Percentiles rank a stretch among this genome's conserved stretches.
Conservation (phyloP, 768 basidiomycete genomes). For the Leccinum variicolor region DNA sequence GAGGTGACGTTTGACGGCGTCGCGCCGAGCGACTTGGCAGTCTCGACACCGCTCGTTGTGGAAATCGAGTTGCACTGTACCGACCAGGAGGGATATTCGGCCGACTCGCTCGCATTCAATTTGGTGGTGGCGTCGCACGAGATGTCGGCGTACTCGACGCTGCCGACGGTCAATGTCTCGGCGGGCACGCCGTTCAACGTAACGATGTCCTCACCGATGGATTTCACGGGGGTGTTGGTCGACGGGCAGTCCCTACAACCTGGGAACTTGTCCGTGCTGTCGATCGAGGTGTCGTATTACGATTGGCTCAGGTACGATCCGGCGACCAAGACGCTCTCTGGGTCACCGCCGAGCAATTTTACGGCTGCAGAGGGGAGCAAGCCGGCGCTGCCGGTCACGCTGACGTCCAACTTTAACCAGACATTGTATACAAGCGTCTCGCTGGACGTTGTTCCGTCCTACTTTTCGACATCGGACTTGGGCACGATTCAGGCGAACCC, state of each 20-base stretch:
- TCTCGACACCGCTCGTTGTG: constrained; percentile 41
- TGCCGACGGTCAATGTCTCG: constrained; percentile 73
- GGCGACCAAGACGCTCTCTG: constrained; percentile 54
- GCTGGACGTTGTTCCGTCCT: constrained; percentile 67
- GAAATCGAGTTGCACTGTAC: constrained; percentile 63
- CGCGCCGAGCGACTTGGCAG: constrained; percentile 48
- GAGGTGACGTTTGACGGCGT: constrained; percentile 78
- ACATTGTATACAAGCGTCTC: constrained; percentile 59
- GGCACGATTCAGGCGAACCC: constrained; percentile 54
- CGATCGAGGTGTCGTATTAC: constrained; percentile 57
- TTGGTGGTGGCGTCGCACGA: constrained; percentile 69
- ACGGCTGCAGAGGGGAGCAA: constrained; percentile 30
- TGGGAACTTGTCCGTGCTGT: constrained; percentile 52
- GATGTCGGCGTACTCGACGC: constrained; percentile 45
- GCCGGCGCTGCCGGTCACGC: constrained; percentile 51
- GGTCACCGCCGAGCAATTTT: constrained; percentile 52
- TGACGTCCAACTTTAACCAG: constrained; percentile 68
- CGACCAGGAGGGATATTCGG: constrained; percentile 70
- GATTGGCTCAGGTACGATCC: constrained; percentile 63
- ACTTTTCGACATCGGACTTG: constrained; percentile 58
- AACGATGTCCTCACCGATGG: constrained; percentile 47
- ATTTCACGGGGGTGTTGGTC: constrained; percentile 62
- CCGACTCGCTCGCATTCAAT: constrained; percentile 55
- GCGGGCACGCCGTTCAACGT: constrained; percentile 50
- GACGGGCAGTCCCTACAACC: constrained; percentile 59